Evolutionary conservation across 148 eudicot genomes (phyloP).

Genomic region (Chenopodium berlandieri): DNA sequence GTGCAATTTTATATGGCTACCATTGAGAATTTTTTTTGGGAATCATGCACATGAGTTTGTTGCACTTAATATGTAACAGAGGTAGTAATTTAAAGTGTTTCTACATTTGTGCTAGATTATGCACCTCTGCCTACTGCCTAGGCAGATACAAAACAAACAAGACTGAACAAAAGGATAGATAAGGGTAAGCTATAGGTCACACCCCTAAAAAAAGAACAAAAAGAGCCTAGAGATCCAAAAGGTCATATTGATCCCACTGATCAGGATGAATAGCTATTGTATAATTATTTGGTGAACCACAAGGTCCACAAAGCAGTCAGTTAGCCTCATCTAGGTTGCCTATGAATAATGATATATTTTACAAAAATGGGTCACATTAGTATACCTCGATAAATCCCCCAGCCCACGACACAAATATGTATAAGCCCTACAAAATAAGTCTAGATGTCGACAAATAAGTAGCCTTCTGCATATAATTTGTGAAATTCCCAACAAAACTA

Average conservation of each 20-base stretch:
- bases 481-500: not conserved
- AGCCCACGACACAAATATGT: not conserved
- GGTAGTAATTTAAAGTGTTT: too few species aligned
- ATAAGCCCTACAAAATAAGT: not conserved
- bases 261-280: not conserved
- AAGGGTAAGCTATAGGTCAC: not conserved
- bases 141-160: not conserved
- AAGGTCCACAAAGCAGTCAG: not conserved
- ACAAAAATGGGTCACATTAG: not conserved
- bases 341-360: not conserved
- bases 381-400: not conserved
- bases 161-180: not conserved
- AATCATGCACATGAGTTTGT: too few species aligned
- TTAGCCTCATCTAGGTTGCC: not conserved
- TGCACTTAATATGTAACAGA: too few species aligned
- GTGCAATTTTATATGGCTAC: too few species aligned
- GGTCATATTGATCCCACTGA: not conserved
- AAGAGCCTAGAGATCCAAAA: not conserved
- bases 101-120: too few species aligned
- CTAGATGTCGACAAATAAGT: not conserved
- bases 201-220: not conserved
- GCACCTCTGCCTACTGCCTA: too few species aligned
- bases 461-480: not conserved
- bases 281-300: not conserved
- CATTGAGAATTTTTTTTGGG: too few species aligned